Base-by-base conservation (phyloP, 1,284 basidiomycete species). In the Agaricales sp. region DNA sequence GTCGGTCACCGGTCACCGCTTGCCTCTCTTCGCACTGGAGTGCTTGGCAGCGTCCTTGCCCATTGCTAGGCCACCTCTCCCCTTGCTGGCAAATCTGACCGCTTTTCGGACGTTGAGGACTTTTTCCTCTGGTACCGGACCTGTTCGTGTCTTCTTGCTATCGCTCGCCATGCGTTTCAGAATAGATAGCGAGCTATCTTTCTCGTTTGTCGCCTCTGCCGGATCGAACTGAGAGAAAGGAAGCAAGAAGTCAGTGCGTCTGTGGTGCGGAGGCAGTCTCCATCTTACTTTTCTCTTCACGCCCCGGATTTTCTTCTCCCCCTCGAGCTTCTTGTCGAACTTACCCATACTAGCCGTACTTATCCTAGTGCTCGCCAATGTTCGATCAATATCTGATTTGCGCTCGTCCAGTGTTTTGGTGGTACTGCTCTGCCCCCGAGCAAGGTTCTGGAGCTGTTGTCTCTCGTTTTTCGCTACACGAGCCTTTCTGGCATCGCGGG, bases 341-440 rank as follows among this genome's bases (percentile, higher is more conserved):
- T 77, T 82, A 57, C 95, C 95, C 83, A 98, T 83, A 57, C 87
- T 92, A 0, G 92, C 95, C 0, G 95, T 98, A 52, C 90, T 90
- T 35, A 76, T 70, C 50, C 89, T 80, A n/a, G 86, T 83, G 1
- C 85, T 79, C 3, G 87, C 80, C 26, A 97, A 70, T 3, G 85
- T 85, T 48, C 77, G 75, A 37, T 93, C 86, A 16, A 97, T 78
- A 16, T 91, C 82, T 14, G 64, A 61, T 63, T 92, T 92, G 20
- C 88, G 77, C 47, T 72, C 67, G 26, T 73, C 71, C 30, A 73
- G 74, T 20, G 61, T 55, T 30, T 58, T 60, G 13, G 46, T 56
- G 4, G 61, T 49, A 49, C 57, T 35, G 57, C 55, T 59, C 50
- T 69, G 61, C 1, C 82, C 76, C 16, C 82, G 79, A 23, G 86